Percentiles rank a stretch among this genome's conserved stretches.
Evolutionary conservation across 2,329 filamentous ascomycete species (phyloP).

Genomic region (Aspergillus phoenicis): DNA sequence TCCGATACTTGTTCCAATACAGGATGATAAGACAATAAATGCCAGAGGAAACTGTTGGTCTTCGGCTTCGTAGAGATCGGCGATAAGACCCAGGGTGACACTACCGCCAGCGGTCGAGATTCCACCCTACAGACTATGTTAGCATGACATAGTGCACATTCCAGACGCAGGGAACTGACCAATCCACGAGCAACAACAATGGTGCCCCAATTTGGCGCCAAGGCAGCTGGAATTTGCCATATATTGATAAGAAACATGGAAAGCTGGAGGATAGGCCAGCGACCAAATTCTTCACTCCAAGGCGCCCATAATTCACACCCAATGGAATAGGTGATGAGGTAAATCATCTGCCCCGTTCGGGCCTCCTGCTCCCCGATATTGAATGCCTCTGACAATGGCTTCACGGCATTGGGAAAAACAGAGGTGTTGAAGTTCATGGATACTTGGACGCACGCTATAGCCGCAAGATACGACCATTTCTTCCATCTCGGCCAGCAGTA

Average conservation of each 20-base stretch:
- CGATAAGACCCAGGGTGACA: conserved; percentile 62
- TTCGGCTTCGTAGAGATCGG: conserved; percentile 58
- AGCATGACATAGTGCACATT: not conserved
- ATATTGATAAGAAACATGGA: conserved; percentile 73
- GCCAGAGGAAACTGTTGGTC: conserved; percentile 59
- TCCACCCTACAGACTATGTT: conserved; percentile 42
- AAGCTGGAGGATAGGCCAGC: conserved; percentile 71
- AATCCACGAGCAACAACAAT: conserved; percentile 66
- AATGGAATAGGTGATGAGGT: conserved; percentile 75
- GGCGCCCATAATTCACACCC: conserved; percentile 84
- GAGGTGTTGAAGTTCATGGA: conserved; percentile 77
- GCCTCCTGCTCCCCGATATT: conserved; percentile 66
- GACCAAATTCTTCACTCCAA: conserved; percentile 78
- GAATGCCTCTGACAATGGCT: conserved; percentile 66
- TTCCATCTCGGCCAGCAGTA: conserved; percentile 53
- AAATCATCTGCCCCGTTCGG: conserved; percentile 71
- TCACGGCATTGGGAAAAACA: conserved; percentile 67
- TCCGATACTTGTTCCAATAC: conserved; percentile 54
- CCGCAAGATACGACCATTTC: conserved; percentile 43
- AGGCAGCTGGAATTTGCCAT: conserved; percentile 68
- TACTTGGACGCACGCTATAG: conserved; percentile 69
- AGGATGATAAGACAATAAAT: conserved; percentile 57
- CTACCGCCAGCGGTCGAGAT: conserved; percentile 62
- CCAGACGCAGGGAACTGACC: conserved; percentile 22
- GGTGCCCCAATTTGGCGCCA: conserved; percentile 69